Percentiles rank a stretch among this genome's conserved stretches.
Conservation (phyloP, 225 moss, liverwort and hornwort species). For the Pseudisothecium myosuroides region DNA sequence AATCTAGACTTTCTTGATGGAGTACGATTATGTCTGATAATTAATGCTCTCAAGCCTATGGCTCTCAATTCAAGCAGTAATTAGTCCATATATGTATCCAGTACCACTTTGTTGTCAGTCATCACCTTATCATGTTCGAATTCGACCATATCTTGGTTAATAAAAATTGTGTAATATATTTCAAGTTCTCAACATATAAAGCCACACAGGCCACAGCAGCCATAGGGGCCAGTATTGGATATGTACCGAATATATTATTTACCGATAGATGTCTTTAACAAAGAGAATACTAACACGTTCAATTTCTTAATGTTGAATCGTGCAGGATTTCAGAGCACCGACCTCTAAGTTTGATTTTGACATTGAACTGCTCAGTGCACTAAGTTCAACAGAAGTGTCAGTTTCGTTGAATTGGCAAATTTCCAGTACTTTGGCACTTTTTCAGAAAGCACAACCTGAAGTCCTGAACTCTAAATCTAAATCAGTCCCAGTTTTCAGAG, state of each 20-base stretch:
- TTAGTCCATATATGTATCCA: neutral
- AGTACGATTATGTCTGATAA: no score
- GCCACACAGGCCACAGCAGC: no score
- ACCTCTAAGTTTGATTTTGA: neutral
- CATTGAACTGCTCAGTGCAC: neutral
- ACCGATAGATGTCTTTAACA: neutral
- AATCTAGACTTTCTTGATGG: neutral
- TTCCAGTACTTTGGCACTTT: neutral
- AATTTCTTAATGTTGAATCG: no score
- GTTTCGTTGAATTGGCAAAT: no score
- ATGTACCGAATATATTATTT: neutral
- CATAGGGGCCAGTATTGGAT: no score
- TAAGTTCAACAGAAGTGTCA: neutral
- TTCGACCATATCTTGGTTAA: no score
- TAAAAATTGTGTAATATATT: no score
- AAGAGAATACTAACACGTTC: neutral
- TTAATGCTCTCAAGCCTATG: neutral
- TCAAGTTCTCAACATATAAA: neutral
- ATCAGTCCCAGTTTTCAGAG: no score
- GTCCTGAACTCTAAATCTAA: no score
- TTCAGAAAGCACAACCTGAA: no score
- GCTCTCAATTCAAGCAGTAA: neutral
- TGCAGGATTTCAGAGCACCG: neutral
- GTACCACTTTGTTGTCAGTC: neutral
- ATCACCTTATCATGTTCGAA: neutral